Conservation (phyloP, 441 rosid species). For the Brassica hybrid region DNA sequence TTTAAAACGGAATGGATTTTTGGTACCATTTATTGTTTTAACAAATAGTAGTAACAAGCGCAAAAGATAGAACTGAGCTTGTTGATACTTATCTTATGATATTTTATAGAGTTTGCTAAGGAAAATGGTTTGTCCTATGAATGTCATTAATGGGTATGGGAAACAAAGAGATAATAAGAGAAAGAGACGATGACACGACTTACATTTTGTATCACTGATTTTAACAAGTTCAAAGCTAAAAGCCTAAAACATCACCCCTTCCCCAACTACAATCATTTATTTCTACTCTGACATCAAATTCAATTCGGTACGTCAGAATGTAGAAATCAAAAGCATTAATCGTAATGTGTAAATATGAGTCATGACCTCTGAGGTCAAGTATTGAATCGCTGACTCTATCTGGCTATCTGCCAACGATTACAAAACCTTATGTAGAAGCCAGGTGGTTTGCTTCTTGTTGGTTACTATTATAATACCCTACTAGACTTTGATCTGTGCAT, state of each 20-base stretch:
- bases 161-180: background rate
- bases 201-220: background rate
- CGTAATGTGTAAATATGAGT: background rate
- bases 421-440: background rate
- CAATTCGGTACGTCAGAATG: background rate
- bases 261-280: background rate
- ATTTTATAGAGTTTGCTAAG: background rate
- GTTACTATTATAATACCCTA: background rate
- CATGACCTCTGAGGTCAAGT: background rate
- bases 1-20: no score
- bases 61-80: no score
- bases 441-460: background rate
- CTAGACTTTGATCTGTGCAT: no score
- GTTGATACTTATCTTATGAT: no score
- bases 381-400: background rate
- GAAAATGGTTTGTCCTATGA: background rate
- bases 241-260: background rate
- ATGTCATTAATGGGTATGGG: background rate
- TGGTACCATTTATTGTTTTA: no score
- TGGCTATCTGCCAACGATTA: background rate
- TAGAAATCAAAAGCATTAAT: background rate
- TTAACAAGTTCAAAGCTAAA: background rate
- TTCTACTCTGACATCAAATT: background rate
- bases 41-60: no score
- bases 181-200: constrained; percentile 1